phyloP scores from a whole-genome alignment of 257 asterid species.

The Craterostigma plantagineum region DNA sequence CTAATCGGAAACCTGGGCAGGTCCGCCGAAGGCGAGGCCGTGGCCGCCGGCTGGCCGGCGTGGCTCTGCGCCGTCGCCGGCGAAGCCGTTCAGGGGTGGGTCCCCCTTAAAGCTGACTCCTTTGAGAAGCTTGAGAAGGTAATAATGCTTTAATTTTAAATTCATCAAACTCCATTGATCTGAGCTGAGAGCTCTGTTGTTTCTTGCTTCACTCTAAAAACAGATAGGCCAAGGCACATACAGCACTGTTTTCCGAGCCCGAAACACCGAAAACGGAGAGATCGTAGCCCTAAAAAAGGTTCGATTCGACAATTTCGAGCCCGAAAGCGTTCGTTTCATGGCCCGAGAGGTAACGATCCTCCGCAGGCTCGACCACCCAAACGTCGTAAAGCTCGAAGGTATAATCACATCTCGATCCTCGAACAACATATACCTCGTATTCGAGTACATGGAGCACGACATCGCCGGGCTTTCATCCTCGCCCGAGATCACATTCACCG shows the following conservation, averaged over 20 bases:
- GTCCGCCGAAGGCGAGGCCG: conserved; percentile 77
- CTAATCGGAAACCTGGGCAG: conserved; percentile 70
- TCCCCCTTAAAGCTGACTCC: conserved; percentile 63
- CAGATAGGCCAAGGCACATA: conserved; percentile 98
- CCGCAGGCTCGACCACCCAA: conserved; percentile 87
- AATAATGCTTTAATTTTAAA: neutral
- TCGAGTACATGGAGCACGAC: conserved; percentile 97
- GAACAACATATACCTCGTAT: conserved; percentile 82
- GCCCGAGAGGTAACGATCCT: conserved; percentile 77
- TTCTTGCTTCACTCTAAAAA: neutral
- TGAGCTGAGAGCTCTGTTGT: neutral
- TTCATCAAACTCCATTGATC: too few relatives aligned
- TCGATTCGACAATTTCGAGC: conserved; percentile 87
- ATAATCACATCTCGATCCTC: conserved; percentile 69
- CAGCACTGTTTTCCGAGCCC: conserved; percentile 86
- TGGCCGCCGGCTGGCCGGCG: conserved; percentile 95
- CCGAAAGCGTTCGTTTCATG: conserved; percentile 95
- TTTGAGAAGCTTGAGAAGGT: conserved; percentile 89
- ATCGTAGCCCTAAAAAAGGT: conserved; percentile 86
- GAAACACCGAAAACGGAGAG: conserved; percentile 58
- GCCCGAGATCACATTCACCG: conserved; percentile 61
- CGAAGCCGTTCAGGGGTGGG: conserved; percentile 94
- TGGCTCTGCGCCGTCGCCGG: conserved; percentile 94
- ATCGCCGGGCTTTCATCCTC: conserved; percentile 67
- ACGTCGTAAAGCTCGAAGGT: conserved; percentile 72